phyloP scores from a whole-genome alignment of 108 stramenopile genomes.

The Stephanodiscus triporus region DNA sequence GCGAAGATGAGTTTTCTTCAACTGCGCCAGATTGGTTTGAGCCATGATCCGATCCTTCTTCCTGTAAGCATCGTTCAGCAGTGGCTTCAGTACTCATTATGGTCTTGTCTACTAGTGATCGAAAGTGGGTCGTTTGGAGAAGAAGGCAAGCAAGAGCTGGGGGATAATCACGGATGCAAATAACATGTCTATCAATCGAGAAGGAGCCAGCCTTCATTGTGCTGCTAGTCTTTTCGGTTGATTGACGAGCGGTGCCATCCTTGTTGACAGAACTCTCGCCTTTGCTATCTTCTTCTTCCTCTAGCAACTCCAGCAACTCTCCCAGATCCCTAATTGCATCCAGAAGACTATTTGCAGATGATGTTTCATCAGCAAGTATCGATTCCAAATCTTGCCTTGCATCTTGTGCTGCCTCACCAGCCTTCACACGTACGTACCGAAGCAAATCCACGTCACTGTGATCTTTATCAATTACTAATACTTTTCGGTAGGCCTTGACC shows the following conservation, averaged over 20 bases:
- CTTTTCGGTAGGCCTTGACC: constrained; percentile 86
- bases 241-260: constrained; percentile 32
- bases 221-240: constrained; percentile 13
- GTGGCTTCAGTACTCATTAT: constrained; percentile 64
- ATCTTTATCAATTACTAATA: constrained; percentile 79
- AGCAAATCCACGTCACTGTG: constrained; percentile 78
- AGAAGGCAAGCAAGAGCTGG: constrained; percentile 82
- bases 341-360: constrained; percentile 62
- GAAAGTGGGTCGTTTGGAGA: constrained; percentile 81
- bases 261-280: constrained; percentile 10
- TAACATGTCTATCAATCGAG: constrained; percentile 62
- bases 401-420: constrained; percentile 81
- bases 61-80: constrained; percentile 62
- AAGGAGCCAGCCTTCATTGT: constrained; percentile 52
- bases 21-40: constrained; percentile 14
- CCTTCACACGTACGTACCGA: constrained; percentile 76
- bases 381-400: constrained; percentile 78
- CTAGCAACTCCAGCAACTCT: constrained; percentile 75
- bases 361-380: constrained; percentile 76
- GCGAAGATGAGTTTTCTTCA: constrained; percentile 35
- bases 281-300: constrained; percentile 56
- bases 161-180: constrained; percentile 77
- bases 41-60: constrained; percentile 54
- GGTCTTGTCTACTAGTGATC: constrained; percentile 61
- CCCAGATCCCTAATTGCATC: constrained; percentile 84